Base-by-base conservation (phyloP, 345 rosid genomes). In the Euclidium syriacum region DNA sequence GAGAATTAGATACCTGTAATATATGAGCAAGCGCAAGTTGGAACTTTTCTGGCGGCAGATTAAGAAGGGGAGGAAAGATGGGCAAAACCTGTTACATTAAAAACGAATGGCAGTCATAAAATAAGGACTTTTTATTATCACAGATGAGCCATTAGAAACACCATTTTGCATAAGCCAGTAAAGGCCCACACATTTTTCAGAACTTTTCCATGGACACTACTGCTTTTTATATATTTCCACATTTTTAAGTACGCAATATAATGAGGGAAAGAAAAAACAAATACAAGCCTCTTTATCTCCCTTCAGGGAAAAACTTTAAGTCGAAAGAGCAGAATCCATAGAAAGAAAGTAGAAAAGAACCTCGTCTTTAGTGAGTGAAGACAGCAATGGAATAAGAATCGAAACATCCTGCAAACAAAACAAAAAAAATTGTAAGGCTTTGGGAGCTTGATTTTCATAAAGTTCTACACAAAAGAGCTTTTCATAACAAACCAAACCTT, bases 11-110 rank as follows among this genome's bases (percentile, higher is more conserved):
- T 77, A 90, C 99, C 99, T 94, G 99, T 57, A 94, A 77, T 70
- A 94, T 85, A 71, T 85, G 88, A 58, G 96, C 99, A 68, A 94
- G 88, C 6, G 97, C 99, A 78, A 80, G 82, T 73, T 85, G 97
- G 80, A 94, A 94, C 81, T 90, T 94, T 18, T 94, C 97, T 30
- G 80, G 70, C 10, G 95, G 96, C 62, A 94, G 97, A 74, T 83
- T 82, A 42, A 87, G 88, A 66, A 94, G 90, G 42, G 81, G 88
- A 43, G 99, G 96, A 42, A 94, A 94, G 58, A 94, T 85, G 52
- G 97, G 98, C 71, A 91, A 77, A 43, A 91, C 96, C 98, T 91
- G 83, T 44, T 27, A 67, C 53, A 64, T 34, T 16, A 35, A 38
- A 55, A 44, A 65, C 35, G 41, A 50, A 41, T 32, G 23, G 23